Percentiles rank a stretch among this genome's conserved stretches.
Evolutionary conservation across 352 stramenopile genomes (phyloP).

Genomic region (Bremia lactucae): DNA sequence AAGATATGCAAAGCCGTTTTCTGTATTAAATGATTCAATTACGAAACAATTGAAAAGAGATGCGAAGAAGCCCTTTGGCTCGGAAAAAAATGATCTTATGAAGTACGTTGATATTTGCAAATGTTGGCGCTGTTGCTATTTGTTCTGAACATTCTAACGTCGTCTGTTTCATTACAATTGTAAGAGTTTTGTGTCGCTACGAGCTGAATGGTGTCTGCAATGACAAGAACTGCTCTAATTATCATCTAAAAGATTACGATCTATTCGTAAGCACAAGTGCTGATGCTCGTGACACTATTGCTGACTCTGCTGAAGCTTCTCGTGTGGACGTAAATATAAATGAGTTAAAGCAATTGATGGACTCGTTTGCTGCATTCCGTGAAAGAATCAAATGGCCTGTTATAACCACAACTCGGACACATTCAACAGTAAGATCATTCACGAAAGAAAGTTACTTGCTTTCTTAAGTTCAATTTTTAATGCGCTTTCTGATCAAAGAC

Average conservation of each 20-base stretch:
- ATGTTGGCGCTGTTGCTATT: neutral
- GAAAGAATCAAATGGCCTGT: conserved; percentile 38
- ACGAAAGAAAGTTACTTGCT: neutral
- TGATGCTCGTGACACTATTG: neutral
- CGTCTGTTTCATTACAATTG: neutral
- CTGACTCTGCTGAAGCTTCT: no score
- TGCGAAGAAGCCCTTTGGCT: neutral
- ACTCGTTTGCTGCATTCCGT: conserved; percentile 31
- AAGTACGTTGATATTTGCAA: conserved; percentile 49
- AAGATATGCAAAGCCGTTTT: conserved; percentile 24
- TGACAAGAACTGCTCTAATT: conserved; percentile 52
- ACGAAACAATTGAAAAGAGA: conserved; percentile 23
- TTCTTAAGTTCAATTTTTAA: neutral
- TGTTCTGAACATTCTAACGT: conserved; percentile 2
- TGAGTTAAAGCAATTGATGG: conserved; percentile 20
- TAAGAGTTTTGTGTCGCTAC: conserved; percentile 58
- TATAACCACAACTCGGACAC: conserved; percentile 12
- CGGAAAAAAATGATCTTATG: conserved; percentile 35
- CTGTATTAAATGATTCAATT: conserved; percentile 26
- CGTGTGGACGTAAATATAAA: conserved; percentile 24
- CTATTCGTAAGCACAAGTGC: neutral
- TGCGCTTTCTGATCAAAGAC: conserved; percentile 4
- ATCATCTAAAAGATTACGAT: conserved; percentile 54
- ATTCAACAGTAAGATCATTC: conserved; percentile 13
- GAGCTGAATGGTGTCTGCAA: conserved; percentile 72